Evolutionary conservation across 2,329 filamentous ascomycete genomes (phyloP), one percentile per base, ranked within the genome.

Genomic region (Camillea tinctor): DNA sequence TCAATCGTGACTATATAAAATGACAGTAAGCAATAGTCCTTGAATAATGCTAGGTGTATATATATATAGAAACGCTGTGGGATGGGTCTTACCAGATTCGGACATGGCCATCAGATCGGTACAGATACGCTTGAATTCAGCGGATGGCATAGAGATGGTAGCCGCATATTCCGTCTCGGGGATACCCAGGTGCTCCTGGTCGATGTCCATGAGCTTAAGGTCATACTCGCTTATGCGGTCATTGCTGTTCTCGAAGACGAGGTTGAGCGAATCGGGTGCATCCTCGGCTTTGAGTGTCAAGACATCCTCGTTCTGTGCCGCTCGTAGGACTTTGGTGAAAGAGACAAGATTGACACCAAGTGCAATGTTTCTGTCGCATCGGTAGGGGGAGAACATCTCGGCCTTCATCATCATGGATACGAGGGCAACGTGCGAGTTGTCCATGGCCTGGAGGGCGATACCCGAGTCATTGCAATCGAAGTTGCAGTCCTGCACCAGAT

Each of bases 381-480:
- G 92, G 85, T 92, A 99, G 56, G 93, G 93, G 6, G 88, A 89
- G 84, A 99, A 99, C 69, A 88, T 88, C 76, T 98, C 95, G 62
- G 94, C 91, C 81, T 95, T 95, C 77, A 99, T 90, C 84, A 96
- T 88, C 95, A 99, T 99, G 68, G 95, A 97, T 57, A 99, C 95
- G 58, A 99, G 91, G 64, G 95, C 95, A 71, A 99, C 95, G 80
- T 99, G 95, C 55, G 93, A 98, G 87, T 98, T 99, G 84, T 99
- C 95, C 96, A 99, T 99, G 73, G 95, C 95, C 80, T 99, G 95
- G 59, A 99, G 91, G 55, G 94, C 93, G 73, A 99, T 95, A 64
- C 95, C 95, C 58, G 92, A 94, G 84, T 99, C 96, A 90, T 98
- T 99, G 90, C 96, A 99, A 85, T 99, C 95, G 81, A 99, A 99